Evolutionary conservation across 2,329 filamentous ascomycete genomes (phyloP).

Genomic region (Penicillium crustosum): DNA sequence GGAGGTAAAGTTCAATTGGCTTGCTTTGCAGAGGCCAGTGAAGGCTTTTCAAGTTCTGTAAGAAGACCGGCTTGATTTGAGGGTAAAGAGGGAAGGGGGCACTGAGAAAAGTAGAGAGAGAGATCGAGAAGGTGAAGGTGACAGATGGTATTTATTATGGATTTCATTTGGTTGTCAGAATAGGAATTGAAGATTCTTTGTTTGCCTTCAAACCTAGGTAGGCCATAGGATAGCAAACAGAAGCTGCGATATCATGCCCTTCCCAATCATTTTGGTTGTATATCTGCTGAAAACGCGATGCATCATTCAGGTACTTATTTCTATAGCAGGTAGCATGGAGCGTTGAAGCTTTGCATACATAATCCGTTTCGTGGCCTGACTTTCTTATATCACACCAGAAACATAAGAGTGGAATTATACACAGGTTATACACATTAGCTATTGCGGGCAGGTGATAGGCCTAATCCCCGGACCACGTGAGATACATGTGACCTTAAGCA

Average conservation of each 20-base stretch:
- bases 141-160: not conserved
- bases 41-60: not conserved
- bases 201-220: not conserved
- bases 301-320: not conserved
- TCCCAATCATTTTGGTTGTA: not conserved
- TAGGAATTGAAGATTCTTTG: not conserved
- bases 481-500: not conserved
- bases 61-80: not conserved
- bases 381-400: not conserved
- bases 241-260: not conserved
- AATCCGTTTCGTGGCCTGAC: not conserved
- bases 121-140: not conserved
- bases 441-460: conserved; percentile 8
- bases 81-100: not conserved
- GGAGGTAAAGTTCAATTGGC: not conserved
- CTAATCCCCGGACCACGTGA: conserved; percentile 5
- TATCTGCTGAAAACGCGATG: not conserved
- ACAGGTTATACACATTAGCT: not conserved
- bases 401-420: not conserved
- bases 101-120: not conserved
- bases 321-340: not conserved
- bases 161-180: not conserved
- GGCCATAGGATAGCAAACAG: not conserved
- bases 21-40: not conserved
- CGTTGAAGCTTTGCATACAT: not conserved